A percentile compares a stretch with the other conserved stretches of the same genome.
Conservation (phyloP, 371 early-diverging fungal species). For the Mortierella sp. region DNA sequence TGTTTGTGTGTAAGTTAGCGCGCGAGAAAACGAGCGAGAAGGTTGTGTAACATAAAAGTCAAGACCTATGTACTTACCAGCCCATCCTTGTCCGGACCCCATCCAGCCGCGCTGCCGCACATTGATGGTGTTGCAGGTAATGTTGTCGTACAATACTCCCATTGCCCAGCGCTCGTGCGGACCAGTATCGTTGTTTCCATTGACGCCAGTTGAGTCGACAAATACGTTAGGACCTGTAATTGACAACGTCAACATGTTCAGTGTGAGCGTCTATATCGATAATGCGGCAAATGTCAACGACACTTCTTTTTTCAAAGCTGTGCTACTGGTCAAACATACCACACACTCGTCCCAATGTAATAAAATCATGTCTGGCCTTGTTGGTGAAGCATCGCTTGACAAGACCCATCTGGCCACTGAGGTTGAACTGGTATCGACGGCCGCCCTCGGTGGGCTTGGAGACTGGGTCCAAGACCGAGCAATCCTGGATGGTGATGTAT, state of each 20-base stretch:
- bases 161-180: conserved; percentile 58
- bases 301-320: too few relatives aligned
- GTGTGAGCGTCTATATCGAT: not conserved
- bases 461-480: conserved; percentile 46
- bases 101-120: conserved; percentile 49
- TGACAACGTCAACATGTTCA: not conserved
- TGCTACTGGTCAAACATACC: conserved; percentile 12
- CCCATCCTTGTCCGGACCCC: conserved; percentile 58
- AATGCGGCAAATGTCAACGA: not conserved
- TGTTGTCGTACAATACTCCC: conserved; percentile 52
- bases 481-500: conserved; percentile 55
- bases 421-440: conserved; percentile 55
- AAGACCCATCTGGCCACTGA: conserved; percentile 55
- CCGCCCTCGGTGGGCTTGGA: conserved; percentile 49
- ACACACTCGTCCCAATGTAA: conserved; percentile 50
- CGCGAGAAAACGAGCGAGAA: not conserved
- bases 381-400: conserved; percentile 55
- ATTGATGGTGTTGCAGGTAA: conserved; percentile 44
- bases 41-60: not conserved
- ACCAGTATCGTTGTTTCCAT: conserved; percentile 52
- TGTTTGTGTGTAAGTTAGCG: not conserved
- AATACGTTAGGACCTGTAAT: conserved; percentile 45
- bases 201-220: conserved; percentile 47
- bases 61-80: conserved; percentile 18
- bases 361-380: conserved; percentile 53